Conservation (phyloP, 345 rosid genomes). For the Rhodomyrtus tomentosa region DNA sequence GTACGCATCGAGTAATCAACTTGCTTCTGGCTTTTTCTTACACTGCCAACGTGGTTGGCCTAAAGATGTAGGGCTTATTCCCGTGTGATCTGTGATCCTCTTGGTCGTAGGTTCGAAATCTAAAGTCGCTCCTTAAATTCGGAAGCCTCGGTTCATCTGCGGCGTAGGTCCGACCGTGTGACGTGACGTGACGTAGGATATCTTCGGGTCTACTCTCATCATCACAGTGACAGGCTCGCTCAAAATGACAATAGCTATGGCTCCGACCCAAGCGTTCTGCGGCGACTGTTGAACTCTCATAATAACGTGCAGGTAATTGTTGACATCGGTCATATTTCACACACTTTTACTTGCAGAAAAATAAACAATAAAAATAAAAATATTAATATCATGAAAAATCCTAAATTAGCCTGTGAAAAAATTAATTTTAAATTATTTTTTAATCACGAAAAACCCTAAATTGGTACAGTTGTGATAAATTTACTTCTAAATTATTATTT, state of each 20-base stretch:
- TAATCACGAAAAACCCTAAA: too few species aligned
- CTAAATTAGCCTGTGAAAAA: too few species aligned
- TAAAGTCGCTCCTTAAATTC: neutral
- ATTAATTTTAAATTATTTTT: too few species aligned
- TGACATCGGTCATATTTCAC: too few species aligned
- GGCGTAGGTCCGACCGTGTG: rapidly evolving
- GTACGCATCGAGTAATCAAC: neutral
- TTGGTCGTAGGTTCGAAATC: neutral
- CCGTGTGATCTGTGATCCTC: neutral
- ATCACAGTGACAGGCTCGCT: rapidly evolving
- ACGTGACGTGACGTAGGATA: rapidly evolving
- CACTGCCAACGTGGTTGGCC: neutral
- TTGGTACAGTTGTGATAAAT: too few species aligned
- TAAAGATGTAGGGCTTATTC: neutral
- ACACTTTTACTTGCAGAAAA: too few species aligned
- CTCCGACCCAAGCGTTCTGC: neutral
- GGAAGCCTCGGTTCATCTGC: neutral
- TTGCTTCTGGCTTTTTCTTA: neutral
- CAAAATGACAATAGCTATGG: neutral
- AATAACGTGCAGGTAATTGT: too few species aligned
- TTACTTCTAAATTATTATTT: too few species aligned
- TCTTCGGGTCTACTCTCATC: neutral
- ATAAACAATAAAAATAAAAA: too few species aligned
- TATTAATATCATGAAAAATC: too few species aligned
- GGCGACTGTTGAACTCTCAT: too few species aligned